phyloP scores from a whole-genome alignment of 106 monocot genomes.

The Acanthochlamys bracteata region DNA sequence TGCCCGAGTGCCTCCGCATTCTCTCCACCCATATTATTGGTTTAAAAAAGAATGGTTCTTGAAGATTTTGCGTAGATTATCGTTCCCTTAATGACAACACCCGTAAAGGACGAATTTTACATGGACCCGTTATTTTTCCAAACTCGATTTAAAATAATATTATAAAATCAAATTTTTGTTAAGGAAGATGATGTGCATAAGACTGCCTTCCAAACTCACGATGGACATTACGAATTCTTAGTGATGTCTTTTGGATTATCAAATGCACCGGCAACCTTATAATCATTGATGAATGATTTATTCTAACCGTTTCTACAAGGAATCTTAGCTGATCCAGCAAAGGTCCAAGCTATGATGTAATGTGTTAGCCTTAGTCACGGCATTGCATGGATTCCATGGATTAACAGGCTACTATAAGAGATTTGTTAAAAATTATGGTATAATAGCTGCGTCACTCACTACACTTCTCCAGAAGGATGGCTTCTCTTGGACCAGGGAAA shows the following conservation, averaged over 20 bases:
- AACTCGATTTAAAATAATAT: neutral
- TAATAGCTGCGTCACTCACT: neutral
- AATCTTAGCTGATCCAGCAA: neutral
- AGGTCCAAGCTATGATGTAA: neutral
- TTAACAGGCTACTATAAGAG: neutral
- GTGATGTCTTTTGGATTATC: slow-evolving; percentile 6
- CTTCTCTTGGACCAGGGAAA: neutral
- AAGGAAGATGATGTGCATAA: neutral
- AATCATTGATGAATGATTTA: neutral
- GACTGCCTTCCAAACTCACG: neutral
- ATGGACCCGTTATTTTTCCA: slow-evolving; percentile 2
- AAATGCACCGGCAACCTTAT: neutral
- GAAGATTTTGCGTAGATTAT: slow-evolving; percentile 1
- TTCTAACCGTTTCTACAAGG: neutral
- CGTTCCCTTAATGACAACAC: neutral
- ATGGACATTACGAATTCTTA: neutral
- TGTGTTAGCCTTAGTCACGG: neutral
- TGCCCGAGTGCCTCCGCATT: neutral
- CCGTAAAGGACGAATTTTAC: neutral
- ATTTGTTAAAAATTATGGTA: neutral
- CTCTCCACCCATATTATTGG: neutral
- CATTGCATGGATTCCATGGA: neutral
- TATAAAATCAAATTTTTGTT: neutral
- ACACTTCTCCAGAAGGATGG: neutral
- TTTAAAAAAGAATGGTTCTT: slow-evolving; percentile 7